Base-by-base conservation (phyloP, 2,329 filamentous ascomycete species). In the Diaporthe amygdali region DNA sequence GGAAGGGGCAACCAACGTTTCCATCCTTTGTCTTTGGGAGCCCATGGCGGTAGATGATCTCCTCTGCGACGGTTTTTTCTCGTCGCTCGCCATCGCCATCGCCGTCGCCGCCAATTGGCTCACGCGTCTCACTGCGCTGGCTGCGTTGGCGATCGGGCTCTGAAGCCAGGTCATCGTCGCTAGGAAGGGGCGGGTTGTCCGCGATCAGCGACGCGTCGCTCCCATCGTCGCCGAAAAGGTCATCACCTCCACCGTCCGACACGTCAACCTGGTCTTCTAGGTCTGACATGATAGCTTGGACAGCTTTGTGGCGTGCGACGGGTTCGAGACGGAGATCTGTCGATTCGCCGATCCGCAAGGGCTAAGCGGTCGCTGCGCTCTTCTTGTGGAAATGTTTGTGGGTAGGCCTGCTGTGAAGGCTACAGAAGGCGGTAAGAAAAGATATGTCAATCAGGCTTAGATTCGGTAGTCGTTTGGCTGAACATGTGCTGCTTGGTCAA, bases 1-100 rank as follows among this genome's bases (percentile, higher is more conserved):
- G 47, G 27, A 32, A 49, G 17, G 32, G 15, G 8, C 10, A 55
- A 79, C 87, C 76, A 83, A 95, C 92, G 79, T 90, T 89, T 77
- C 91, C 91, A 78, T 95, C 91, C 74, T 88, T 90, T 46, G 92
- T 88, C 77, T 92, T 92, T 17, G 93, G 93, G 17, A 92, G 84
- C 64, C 89, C 86, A 79, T 95, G 93, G 55, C 93, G 88, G 76
- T 88, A 91, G 56, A 94, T 83, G 56, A 89, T 88, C 56, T 92
- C 84, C 66, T 91, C 90, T 82, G 90, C 87, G 67, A 93, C 87
- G 66, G 89, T 84, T 74, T 87, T 88, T 74, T 86, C 75, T 83
- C 83, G 69, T 85, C 82, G 72, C 56, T 55, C 75, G 71, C 66
- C 83, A 17, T 84, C 84, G 12, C 83, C 81, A 7, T 86, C 83